phyloP scores from a whole-genome alignment of 1,139 yeast species.

The Spencermartinsiella ligniputridi region DNA sequence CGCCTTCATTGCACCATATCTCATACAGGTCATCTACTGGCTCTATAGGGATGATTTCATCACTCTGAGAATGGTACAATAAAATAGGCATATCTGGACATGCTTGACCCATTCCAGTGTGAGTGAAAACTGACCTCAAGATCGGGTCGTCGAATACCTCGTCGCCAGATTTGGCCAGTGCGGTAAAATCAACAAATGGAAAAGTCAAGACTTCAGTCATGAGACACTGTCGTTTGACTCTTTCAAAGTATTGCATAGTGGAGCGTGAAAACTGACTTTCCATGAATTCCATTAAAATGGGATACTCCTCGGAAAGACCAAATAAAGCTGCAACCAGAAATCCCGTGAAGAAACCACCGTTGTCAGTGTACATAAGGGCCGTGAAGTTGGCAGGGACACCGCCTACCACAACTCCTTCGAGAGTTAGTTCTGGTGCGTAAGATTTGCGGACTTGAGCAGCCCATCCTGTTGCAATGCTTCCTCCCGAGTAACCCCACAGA shows the following conservation, averaged over 20 bases:
- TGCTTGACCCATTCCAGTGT: slow-evolving; percentile 16
- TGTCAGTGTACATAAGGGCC: slow-evolving; percentile 13
- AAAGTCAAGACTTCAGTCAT: background rate
- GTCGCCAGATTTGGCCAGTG: slow-evolving; percentile 13
- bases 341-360: slow-evolving; percentile 21
- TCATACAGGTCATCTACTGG: slow-evolving; percentile 19
- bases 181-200: background rate
- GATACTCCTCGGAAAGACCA: slow-evolving; percentile 11
- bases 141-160: slow-evolving; percentile 10
- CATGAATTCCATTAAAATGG: slow-evolving; percentile 16
- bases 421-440: slow-evolving; percentile 30
- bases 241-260: background rate
- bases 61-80: slow-evolving; percentile 28
- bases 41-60: slow-evolving; percentile 22
- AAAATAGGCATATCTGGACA: slow-evolving; percentile 23
- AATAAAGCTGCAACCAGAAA: slow-evolving; percentile 22
- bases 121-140: slow-evolving; percentile 12
- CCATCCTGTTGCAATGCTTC: slow-evolving; percentile 30
- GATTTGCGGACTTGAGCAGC: slow-evolving; percentile 28
- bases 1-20: slow-evolving; percentile 26
- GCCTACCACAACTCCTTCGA: slow-evolving; percentile 21
- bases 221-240: background rate
- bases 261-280: background rate
- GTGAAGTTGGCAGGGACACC: slow-evolving; percentile 22
- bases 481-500: slow-evolving; percentile 33